Conservation (phyloP, 371 early-diverging fungal species). For the Rhizopus arrhizus region DNA sequence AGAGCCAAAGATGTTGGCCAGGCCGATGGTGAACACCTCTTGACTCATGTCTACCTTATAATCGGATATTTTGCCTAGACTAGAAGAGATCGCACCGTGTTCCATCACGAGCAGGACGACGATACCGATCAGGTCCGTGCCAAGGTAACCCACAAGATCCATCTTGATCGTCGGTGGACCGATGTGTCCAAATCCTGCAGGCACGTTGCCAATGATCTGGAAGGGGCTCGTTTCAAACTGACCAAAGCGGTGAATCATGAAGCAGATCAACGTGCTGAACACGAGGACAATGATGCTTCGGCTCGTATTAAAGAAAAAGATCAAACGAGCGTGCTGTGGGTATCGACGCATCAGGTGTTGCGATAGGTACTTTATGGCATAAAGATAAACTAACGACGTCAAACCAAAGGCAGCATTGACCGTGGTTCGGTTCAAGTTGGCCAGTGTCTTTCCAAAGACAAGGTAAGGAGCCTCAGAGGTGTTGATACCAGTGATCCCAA, state of each 20-base stretch:
- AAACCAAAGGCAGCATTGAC: conserved; percentile 67
- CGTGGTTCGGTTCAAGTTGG: conserved; percentile 44
- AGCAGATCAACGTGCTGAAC: conserved; percentile 76
- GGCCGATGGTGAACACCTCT: conserved; percentile 82
- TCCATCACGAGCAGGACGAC: conserved; percentile 82
- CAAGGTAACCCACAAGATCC: conserved; percentile 46
- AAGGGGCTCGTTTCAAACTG: conserved; percentile 44
- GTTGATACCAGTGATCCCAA: conserved; percentile 72
- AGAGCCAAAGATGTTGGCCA: conserved; percentile 74
- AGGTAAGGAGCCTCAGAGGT: conserved; percentile 61
- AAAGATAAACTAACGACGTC: conserved; percentile 54
- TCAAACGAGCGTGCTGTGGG: conserved; percentile 34
- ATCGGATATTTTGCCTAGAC: conserved; percentile 71
- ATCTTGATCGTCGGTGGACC: conserved; percentile 52
- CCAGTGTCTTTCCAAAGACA: conserved; percentile 61
- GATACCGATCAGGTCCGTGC: conserved; percentile 62
- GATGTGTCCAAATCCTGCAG: conserved; percentile 70
- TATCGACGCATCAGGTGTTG: conserved; percentile 40
- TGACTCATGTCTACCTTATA: conserved; percentile 68
- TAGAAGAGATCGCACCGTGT: conserved; percentile 83
- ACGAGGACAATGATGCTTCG: conserved; percentile 76
- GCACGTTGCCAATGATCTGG: conserved; percentile 68
- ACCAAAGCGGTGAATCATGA: conserved; percentile 55
- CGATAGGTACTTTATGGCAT: conserved; percentile 39
- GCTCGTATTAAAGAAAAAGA: conserved; percentile 60